phyloP scores from a whole-genome alignment of 257 asterid genomes.

The Oldenlandia corymbosa region DNA sequence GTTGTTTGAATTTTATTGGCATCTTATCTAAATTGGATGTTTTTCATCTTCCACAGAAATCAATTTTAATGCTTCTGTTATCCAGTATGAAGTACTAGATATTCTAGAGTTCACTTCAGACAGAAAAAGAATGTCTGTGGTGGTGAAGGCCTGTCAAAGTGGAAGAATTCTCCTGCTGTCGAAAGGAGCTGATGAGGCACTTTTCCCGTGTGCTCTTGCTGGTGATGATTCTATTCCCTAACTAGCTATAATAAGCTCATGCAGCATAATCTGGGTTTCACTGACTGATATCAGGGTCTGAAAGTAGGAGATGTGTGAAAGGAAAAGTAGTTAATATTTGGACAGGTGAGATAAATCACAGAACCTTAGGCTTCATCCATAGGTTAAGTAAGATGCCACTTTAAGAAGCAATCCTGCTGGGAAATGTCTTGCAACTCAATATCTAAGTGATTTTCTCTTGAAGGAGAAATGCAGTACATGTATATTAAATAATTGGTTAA shows the following conservation, averaged over 20 bases:
- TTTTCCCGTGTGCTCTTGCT: slow-evolving; percentile 66
- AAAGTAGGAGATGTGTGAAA: neutral
- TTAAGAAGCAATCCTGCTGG: no score
- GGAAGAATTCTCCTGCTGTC: slow-evolving; percentile 71
- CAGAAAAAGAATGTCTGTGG: slow-evolving; percentile 94
- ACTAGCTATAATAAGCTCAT: neutral
- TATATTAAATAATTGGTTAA: neutral
- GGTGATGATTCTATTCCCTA: slow-evolving; percentile 44
- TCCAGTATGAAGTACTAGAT: slow-evolving; percentile 83
- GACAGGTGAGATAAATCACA: neutral
- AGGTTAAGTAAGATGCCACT: no score
- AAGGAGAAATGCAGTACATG: neutral
- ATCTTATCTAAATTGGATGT: slow-evolving; percentile 14
- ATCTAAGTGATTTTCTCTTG: neutral
- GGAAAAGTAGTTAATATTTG: neutral
- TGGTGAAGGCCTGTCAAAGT: slow-evolving; percentile 60
- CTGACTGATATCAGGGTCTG: slow-evolving; percentile 1
- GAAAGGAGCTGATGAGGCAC: slow-evolving; percentile 96
- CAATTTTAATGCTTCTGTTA: slow-evolving; percentile 55
- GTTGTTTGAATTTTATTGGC: neutral
- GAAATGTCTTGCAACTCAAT: neutral
- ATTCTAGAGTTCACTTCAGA: slow-evolving; percentile 94
- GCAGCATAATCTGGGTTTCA: neutral
- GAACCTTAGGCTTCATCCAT: no score
- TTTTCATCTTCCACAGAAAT: slow-evolving; percentile 53